Evolutionary conservation across 305 asterid genomes (phyloP), one percentile per base, ranked within the genome.

Genomic region (Fraxinus paxiana): DNA sequence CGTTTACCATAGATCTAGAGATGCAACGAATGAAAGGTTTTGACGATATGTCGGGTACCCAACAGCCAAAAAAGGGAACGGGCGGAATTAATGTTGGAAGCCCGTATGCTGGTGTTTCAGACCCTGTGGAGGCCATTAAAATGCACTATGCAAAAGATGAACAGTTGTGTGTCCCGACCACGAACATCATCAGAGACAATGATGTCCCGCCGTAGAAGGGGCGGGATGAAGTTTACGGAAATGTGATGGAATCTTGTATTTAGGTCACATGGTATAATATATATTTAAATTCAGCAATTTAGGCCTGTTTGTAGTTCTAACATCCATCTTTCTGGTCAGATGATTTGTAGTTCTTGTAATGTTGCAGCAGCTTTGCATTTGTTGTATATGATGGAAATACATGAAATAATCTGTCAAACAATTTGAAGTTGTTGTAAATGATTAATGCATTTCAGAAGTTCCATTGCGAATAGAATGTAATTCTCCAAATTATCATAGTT

Each of bases 91-190:
- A 88, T 72, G 93, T 80, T 34, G 93, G 92, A 38, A 83, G 96
- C 43, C 96, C 85, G 83, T 24, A 24, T 37, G 86, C 86, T 28
- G 86, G 90, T 4, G 87, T 93, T 78, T 88, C 98, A 1, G 98
- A 96, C 83, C 98, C 98, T 0, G 97, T 91, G 20, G 89, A 95
- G 13, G 98, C 97, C 83, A 88, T 93, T 7, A 92, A 87, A 83
- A 82, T 92, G 97, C 97, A 91, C 82, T 93, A 88, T 83, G 91
- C 95, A 0, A 91, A 91, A 78, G 82, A 90, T 2, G 96, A 92
- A 26, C 93, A 88, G 69, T 81, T 87, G 34, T 89, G 82, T 46
- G 83, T 88, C 86, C 90, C 87, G 83, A 3, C 72, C 17, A 8
- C 15, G 35, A 82, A 77, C 77, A 77, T 86, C 78, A 81, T 86